A percentile compares a stretch with the other conserved stretches of the same genome.
phyloP scores from a whole-genome alignment of 345 rosid species.

The Populus ilicifolia region DNA sequence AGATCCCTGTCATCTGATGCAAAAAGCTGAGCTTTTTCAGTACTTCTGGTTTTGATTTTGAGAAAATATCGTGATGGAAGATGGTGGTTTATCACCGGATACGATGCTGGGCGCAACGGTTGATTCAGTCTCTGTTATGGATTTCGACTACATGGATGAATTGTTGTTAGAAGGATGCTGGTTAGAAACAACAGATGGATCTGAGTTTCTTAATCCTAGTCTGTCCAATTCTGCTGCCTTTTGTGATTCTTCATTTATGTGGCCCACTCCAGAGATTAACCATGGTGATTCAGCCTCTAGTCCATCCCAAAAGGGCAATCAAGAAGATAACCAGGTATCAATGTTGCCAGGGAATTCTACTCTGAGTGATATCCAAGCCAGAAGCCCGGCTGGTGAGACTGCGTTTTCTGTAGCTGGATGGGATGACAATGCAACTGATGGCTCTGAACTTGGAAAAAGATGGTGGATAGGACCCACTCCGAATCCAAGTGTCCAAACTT shows the following conservation, averaged over 20 bases:
- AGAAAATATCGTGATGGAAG: slow-evolving; percentile 46
- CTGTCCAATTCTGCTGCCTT: slow-evolving; percentile 39
- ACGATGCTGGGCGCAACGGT: slow-evolving; percentile 22
- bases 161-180: slow-evolving; percentile 86
- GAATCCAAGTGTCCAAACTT: slow-evolving; percentile 32
- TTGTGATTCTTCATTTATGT: slow-evolving; percentile 39
- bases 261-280: slow-evolving; percentile 43
- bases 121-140: slow-evolving; percentile 54
- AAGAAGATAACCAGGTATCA: slow-evolving; percentile 32
- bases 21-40: slow-evolving; percentile 4
- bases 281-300: slow-evolving; percentile 25
- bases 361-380: slow-evolving; percentile 29
- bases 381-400: slow-evolving; percentile 20
- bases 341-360: slow-evolving; percentile 19
- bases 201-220: slow-evolving; percentile 55
- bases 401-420: slow-evolving; percentile 6
- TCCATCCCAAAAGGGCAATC: slow-evolving; percentile 30
- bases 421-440: slow-evolving; percentile 22
- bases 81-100: slow-evolving; percentile 41
- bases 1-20: slow-evolving; percentile 3
- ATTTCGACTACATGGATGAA: slow-evolving; percentile 70
- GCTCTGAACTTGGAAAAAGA: slow-evolving; percentile 38
- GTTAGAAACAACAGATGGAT: slow-evolving; percentile 81
- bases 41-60: slow-evolving; percentile 8
- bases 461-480: slow-evolving; percentile 78